Evolutionary conservation across 1,284 basidiomycete genomes (phyloP).

Genomic region (Naganishia sp.): DNA sequence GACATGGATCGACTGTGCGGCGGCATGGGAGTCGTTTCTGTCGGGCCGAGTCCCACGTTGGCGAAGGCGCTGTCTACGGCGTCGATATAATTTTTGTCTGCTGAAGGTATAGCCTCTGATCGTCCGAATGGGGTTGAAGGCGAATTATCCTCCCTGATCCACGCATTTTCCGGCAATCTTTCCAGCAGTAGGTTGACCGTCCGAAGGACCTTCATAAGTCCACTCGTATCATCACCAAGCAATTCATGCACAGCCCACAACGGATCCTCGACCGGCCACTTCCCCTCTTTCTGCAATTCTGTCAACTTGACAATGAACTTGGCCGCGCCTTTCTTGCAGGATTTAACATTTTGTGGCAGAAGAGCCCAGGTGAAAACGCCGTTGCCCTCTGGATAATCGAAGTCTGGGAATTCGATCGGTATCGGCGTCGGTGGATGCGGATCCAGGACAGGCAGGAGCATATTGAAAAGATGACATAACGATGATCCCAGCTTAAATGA

Average conservation of each 20-base stretch:
- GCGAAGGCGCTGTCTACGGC: slow-evolving; percentile 23
- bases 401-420: slow-evolving; percentile 58
- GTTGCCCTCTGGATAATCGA: slow-evolving; percentile 62
- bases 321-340: slow-evolving; percentile 62
- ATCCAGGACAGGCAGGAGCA: slow-evolving; percentile 66
- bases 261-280: slow-evolving; percentile 56
- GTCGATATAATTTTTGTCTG: neutral
- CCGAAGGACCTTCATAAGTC: slow-evolving; percentile 89
- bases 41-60: slow-evolving; percentile 1
- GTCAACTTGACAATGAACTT: slow-evolving; percentile 60
- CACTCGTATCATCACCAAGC: slow-evolving; percentile 88
- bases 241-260: slow-evolving; percentile 66
- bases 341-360: slow-evolving; percentile 72
- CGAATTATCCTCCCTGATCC: slow-evolving; percentile 62
- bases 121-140: slow-evolving; percentile 62
- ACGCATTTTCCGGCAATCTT: slow-evolving; percentile 71
- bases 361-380: slow-evolving; percentile 64
- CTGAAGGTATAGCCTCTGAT: slow-evolving; percentile 40
- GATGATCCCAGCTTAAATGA: slow-evolving; percentile 89
- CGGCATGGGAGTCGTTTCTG: neutral
- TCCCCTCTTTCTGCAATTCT: slow-evolving; percentile 53
- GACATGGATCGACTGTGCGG: slow-evolving; percentile 7
- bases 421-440: slow-evolving; percentile 51
- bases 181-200: slow-evolving; percentile 88
- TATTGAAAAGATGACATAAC: slow-evolving; percentile 93